Evolutionary conservation across 78 protist species (phyloP), one percentile per base, ranked within the genome.

Genomic region (Isochrysis galbana): DNA sequence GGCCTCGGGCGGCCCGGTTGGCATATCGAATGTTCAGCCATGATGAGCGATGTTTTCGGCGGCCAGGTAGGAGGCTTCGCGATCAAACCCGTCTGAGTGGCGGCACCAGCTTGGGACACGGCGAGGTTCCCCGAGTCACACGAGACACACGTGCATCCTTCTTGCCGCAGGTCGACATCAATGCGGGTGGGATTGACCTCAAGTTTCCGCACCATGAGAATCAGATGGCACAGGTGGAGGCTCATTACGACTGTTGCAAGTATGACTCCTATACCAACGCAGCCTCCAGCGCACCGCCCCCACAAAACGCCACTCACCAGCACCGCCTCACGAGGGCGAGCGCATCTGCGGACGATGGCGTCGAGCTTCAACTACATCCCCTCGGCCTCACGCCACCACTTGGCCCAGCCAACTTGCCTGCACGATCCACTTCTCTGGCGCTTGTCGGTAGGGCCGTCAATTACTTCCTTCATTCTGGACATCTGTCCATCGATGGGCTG

Each of bases 1-100:
- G 99, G 99, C 38, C 70, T 5, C 17, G 99, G 99, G n/a, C 91
- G 99, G 39, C 99, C 99, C 26, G 99, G 99, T 25, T 99, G 99
- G 99, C 99, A 99, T 96, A 98, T 99, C 77, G 99, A 99, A 95
- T 99, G 99, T 98, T 95, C 98, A 5, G 99, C 96, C 26, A 98
- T 99, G 99, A 93, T 98, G 1, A 25, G 67, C 54, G 47, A 38
- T 47, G 42, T 51, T 55, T 14, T 94, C 17, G 92, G 91, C 36
- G n/a, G 0, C 25, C 2, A 39, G 74, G 74, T 19, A 19, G 19
- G 67, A 54, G 10, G 67, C 67, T 10, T 10, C 67, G 67, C 67
- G 67, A 54, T n/a, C n/a, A n/a, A n/a, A n/a, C n/a, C n/a, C n/a
- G n/a, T n/a, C n/a, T n/a, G n/a, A n/a, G n/a, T n/a, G n/a, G n/a